phyloP scores from a whole-genome alignment of 2,329 filamentous ascomycete genomes.

The Dactylonectria macrodidyma region DNA sequence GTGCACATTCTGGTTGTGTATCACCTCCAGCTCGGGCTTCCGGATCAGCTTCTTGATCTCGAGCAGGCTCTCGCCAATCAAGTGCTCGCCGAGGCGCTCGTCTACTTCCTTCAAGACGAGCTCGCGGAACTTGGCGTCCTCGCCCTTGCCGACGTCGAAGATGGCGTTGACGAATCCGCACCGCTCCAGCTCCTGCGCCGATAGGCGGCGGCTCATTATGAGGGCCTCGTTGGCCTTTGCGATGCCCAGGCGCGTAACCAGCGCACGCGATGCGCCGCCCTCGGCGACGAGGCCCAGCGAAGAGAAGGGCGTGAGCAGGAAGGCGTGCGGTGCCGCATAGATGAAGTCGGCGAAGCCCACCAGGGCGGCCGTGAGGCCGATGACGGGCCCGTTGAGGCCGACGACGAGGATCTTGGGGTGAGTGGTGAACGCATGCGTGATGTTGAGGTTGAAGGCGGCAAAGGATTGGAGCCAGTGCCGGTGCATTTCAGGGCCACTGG shows the following conservation, averaged over 20 bases:
- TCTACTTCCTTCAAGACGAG: slow-evolving; percentile 86
- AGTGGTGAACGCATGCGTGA: slow-evolving; percentile 90
- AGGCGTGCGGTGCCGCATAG: slow-evolving; percentile 86
- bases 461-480: slow-evolving; percentile 78
- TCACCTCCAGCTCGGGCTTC: slow-evolving; percentile 77
- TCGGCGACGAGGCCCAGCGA: slow-evolving; percentile 92
- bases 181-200: slow-evolving; percentile 79
- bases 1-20: slow-evolving; percentile 83
- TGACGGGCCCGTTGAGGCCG: slow-evolving; percentile 91
- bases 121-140: slow-evolving; percentile 78
- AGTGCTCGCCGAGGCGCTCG: slow-evolving; percentile 82
- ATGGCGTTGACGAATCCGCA: slow-evolving; percentile 91
- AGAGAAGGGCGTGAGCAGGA: slow-evolving; percentile 91
- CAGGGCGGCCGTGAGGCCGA: slow-evolving; percentile 90
- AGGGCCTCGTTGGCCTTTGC: slow-evolving; percentile 92
- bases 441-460: slow-evolving; percentile 88
- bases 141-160: slow-evolving; percentile 72
- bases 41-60: slow-evolving; percentile 89
- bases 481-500: slow-evolving; percentile 57
- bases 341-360: slow-evolving; percentile 91
- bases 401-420: slow-evolving; percentile 95
- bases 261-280: slow-evolving; percentile 83
- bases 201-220: slow-evolving; percentile 87
- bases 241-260: slow-evolving; percentile 85
- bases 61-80: slow-evolving; percentile 83